Base-by-base conservation (phyloP, 192 early-diverging fungal species). In the Coemansia sp. region DNA sequence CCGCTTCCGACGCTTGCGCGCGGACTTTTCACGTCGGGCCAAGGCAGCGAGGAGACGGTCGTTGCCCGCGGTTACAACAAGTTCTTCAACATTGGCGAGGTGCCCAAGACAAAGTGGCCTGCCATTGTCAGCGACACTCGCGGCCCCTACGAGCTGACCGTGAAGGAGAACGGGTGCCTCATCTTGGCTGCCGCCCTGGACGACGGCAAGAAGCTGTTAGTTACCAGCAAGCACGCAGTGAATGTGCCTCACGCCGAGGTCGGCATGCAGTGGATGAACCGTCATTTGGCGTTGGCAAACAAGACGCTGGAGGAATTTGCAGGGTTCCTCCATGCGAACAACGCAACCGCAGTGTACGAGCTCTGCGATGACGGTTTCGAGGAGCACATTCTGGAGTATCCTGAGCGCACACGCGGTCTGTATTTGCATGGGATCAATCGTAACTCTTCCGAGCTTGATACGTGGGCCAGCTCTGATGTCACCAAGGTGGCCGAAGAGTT, bases 141-240 rank as follows among this genome's bases (percentile, higher is more conserved):
- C 10, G 92, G 91, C 0, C 96, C 96, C 2, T 99, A 93, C 68
- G 91, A 99, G 74, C 77, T 96, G 29, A 94, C 93, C 0, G 82
- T 93, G 25, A 99, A 99, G 81, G 96, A 99, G 72, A 95, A 99
- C 70, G 96, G 96, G 11, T 99, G 95, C 70, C 90, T 99, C 63
- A 95, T 96, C 60, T 90, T 94, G 34, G 88, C 92, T 43, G 71
- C 90, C 3, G 89, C 86, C 0, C 48, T 88, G 22, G 86, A 91
- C 38, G 80, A 78, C 2, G 77, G 85, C 23, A 73, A 73, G 38
- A 67, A 83, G 15, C 73, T 95, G 22, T 41, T 99, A 38, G 93
- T 96, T 3, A 93, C 92, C 20, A 93, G 91, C 55, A 99, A 99
- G 79, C 95, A 99, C 69, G 62, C 73, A n/a, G 48, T 80, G 17